phyloP scores from a whole-genome alignment of 2,329 filamentous ascomycete species.

The Amauroascus verrucosus region DNA sequence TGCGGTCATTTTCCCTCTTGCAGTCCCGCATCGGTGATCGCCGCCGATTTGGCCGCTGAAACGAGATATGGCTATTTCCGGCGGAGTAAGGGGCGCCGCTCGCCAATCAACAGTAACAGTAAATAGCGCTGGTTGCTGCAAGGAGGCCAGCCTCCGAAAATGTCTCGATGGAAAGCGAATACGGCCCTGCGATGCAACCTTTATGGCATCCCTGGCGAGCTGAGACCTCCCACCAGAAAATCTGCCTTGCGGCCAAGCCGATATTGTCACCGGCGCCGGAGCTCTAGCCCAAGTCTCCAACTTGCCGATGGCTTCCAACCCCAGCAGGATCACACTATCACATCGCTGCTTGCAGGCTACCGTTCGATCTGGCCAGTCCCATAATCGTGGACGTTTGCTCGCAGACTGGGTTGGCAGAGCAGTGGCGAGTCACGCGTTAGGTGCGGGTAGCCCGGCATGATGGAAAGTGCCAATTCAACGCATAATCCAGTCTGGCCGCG shows the following conservation, averaged over 20 bases:
- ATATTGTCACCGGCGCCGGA: neutral
- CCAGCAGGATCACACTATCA: slow-evolving; percentile 4
- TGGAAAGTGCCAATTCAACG: neutral
- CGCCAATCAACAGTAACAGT: slow-evolving; percentile 2
- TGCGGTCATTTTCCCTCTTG: neutral
- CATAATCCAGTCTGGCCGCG: slow-evolving; percentile 4
- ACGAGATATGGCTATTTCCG: neutral
- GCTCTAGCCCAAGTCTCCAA: slow-evolving; percentile 6
- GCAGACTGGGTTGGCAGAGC: slow-evolving; percentile 1
- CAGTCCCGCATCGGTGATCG: slow-evolving; percentile 1
- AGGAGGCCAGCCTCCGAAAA: neutral
- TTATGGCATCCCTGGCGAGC: slow-evolving; percentile 5
- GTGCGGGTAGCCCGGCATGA: neutral
- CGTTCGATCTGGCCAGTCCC: neutral
- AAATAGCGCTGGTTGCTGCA: neutral
- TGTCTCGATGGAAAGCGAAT: neutral
- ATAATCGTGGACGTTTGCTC: neutral
- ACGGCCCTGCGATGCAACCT: slow-evolving; percentile 6
- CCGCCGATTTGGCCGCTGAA: slow-evolving; percentile 2
- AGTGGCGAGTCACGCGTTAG: slow-evolving; percentile 2
- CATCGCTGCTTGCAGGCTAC: slow-evolving; percentile 4
- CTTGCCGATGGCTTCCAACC: neutral
- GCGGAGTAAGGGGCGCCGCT: neutral
- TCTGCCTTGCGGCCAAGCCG: slow-evolving; percentile 1
- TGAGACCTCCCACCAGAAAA: slow-evolving; percentile 1